Evolutionary conservation across 2,329 filamentous ascomycete species (phyloP).

Genomic region (Phyllosticta citriasiana): DNA sequence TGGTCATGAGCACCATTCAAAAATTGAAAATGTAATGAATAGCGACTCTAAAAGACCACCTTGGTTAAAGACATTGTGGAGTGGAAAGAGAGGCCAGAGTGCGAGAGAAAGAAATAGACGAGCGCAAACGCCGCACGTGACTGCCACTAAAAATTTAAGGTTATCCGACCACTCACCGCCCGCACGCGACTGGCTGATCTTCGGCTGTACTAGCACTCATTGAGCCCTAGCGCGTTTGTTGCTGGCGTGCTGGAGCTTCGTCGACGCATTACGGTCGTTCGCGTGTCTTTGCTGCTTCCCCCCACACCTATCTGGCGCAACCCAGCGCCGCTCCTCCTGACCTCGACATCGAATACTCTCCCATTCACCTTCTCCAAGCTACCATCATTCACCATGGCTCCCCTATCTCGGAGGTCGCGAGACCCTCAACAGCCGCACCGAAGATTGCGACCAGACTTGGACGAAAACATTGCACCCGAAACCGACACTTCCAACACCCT

Average conservation of each 20-base stretch:
- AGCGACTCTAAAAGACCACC: conserved; percentile 99
- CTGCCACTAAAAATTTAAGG: not conserved
- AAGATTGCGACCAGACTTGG: not conserved
- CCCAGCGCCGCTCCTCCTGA: conserved; percentile 2
- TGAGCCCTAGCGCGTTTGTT: not conserved
- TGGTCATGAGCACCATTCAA: conserved; percentile 98
- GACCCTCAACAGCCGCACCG: conserved; percentile 6
- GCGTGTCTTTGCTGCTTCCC: conserved; percentile 8
- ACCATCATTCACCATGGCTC: conserved; percentile 16
- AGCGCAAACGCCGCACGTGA: not conserved
- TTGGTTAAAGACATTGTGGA: conserved; percentile 57
- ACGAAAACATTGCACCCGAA: conserved; percentile 13
- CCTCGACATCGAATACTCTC: not conserved
- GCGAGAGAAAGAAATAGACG: not conserved
- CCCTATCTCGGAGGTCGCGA: conserved; percentile 17
- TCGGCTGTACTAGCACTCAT: not conserved
- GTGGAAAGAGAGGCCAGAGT: conserved; percentile 30
- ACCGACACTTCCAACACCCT: conserved; percentile 12
- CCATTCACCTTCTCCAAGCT: not conserved
- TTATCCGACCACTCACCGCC: not conserved
- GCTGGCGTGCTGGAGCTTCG: not conserved
- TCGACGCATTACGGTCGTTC: not conserved
- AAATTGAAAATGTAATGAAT: conserved; percentile 82
- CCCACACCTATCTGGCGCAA: not conserved
- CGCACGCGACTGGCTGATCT: not conserved